phyloP scores from a whole-genome alignment of 2,329 filamentous ascomycete species.

The Fusarium compactum region DNA sequence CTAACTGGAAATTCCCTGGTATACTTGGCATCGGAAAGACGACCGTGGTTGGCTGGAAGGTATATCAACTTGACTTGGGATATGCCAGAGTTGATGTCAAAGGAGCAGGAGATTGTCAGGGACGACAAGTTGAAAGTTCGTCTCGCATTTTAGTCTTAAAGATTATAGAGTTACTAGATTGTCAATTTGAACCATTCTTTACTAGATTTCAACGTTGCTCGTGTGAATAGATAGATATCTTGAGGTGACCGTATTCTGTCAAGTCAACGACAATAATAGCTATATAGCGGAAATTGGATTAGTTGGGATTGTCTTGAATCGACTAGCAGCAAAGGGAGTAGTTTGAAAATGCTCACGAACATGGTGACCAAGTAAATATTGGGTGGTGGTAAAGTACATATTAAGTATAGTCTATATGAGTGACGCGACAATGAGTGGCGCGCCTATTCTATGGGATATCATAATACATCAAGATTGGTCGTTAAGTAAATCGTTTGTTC shows the following conservation, averaged over 20 bases:
- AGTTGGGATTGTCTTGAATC: neutral
- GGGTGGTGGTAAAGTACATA: neutral
- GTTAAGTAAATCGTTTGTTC: neutral
- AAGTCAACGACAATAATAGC: neutral
- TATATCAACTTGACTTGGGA: slow-evolving; percentile 39
- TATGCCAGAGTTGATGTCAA: slow-evolving; percentile 26
- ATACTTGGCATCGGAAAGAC: slow-evolving; percentile 10
- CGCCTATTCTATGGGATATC: slow-evolving; percentile 7
- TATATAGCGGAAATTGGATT: neutral
- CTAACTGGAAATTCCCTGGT: slow-evolving; percentile 32
- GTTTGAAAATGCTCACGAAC: too few relatives aligned
- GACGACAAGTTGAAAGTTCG: slow-evolving; percentile 20
- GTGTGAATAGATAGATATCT: neutral
- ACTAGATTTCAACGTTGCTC: too few relatives aligned
- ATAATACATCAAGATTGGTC: neutral
- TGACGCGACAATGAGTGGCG: neutral
- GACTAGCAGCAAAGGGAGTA: neutral
- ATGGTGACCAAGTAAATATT: neutral
- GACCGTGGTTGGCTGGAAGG: slow-evolving; percentile 25
- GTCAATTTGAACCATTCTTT: too few relatives aligned
- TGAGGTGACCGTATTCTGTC: neutral
- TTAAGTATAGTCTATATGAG: neutral
- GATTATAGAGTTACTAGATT: fast-evolving
- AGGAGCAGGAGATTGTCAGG: slow-evolving; percentile 9
- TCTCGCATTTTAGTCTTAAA: neutral